Base-by-base conservation (phyloP, 176 grass and related monocot species). In the Musa itinerans region DNA sequence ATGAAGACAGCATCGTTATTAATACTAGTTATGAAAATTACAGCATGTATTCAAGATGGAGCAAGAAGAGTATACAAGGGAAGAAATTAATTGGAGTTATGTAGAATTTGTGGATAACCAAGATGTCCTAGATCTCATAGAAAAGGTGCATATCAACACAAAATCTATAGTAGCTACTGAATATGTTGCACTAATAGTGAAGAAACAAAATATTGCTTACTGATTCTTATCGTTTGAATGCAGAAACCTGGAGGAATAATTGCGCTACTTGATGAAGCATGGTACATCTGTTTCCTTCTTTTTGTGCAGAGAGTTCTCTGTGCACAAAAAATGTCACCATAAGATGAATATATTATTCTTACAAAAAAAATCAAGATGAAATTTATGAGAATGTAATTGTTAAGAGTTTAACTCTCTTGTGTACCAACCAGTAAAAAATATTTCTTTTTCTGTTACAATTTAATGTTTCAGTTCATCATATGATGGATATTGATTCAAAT, bases 181-280 rank as follows among this genome's bases (percentile, higher is more conserved):
- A 71, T 34, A 59, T 53, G 24, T 68, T 11, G 74, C 17, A 69
- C 9, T 72, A 75, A 53, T 70, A 19, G 25, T 57, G 8, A 83
- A 59, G 69, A 15, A 74, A 77, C 22, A 83, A 65, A 81, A 24
- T 15, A 11, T 26, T 69, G 20, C 69, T 69, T 65, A 77, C 65
- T 58, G 66, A 81, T 68, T 63, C 71, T 66, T 84, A 50, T 67
- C 71, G 17, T 71, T 59, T 86, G 10, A 29, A 72, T 85, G 83
- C 87, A 97, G 93, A 97, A 92, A 97, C 90, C 93, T 78, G 93
- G 93, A 75, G 93, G 93, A 76, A 92, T 97, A 86, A 90, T 97
- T 83, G 89, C 93, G 68, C 93, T 97, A 27, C 88, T 97, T 72
- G 93, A 97, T 53, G 93, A 97, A 80, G 93, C 93, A 81, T 97